Base-by-base conservation (phyloP, 2,329 filamentous ascomycete species). In the Metarhizium anisopliae region DNA sequence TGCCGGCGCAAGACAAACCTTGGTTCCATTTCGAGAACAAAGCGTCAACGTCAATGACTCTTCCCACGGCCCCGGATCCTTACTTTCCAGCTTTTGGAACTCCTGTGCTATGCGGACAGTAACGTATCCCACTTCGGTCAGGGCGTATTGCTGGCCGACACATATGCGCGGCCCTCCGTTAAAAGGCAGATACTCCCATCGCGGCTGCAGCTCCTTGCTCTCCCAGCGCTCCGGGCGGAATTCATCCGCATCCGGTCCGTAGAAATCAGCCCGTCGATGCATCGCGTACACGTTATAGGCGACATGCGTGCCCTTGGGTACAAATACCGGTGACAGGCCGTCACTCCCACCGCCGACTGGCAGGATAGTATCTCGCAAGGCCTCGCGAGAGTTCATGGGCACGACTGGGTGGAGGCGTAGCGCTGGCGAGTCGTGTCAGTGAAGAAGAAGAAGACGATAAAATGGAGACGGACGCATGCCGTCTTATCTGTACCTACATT, bases 311-410 rank as follows among this genome's bases (percentile, higher is more conserved):
- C 77, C 78, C 51, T 76, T 76, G 6, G 67, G 67, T 2, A 82
- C 70, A 56, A 76, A 75, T 16, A 83, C 63, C 0, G 79, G 78
- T 0, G 68, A 66, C 13, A 60, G 63, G 14, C 76, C 73, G 50
- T 79, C 70, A 1, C 67, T 63, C 0, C 80, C 79, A 47, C 80
- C 80, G 20, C 79, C 80, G 0, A 67, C 60, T 1, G 80, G 79
- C 0, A 82, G 67, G 0, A 73, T 67, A 0, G 77, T 80, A 63
- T 81, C 76, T 47, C 65, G 65, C 7, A 70, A 62, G 0, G 79
- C 78, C 36, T 67, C 61, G 29, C 79, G 75, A 6, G 66, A 66
- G 62, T 81, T 82, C 30, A 68, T 59, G 1, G 78, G 77, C 5
- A 80, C 74, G 3, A 73, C 68, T 2, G 77, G 74, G 58, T 78